Base-by-base conservation (phyloP, 768 basidiomycete genomes). In the Mycena haematopus region DNA sequence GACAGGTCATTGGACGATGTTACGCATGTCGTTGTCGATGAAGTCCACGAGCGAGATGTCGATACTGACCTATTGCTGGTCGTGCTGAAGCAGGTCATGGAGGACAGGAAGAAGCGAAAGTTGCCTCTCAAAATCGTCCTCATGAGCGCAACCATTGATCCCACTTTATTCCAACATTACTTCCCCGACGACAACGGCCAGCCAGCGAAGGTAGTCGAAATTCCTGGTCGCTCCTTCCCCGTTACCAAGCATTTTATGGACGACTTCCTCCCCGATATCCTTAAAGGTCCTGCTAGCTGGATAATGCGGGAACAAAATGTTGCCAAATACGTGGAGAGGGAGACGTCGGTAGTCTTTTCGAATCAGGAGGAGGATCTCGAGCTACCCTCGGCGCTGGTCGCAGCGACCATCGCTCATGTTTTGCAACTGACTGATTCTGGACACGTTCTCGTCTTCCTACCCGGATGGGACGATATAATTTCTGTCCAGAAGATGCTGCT, bases 101-200 rank as follows among this genome's bases (percentile, higher is more conserved):
- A 82, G 7, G 89, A 93, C 60, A 86, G 95, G 67, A 89, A 84
- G 72, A 79, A 84, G 7, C 83, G 84, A 65, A 82, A 84, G 13
- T 84, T 88, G 50, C 88, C 91, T 3, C 76, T 98, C 74, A 95
- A 95, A 74, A 81, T 98, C 65, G 77, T 97, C 45, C 84, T 99
- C 58, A 97, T 98, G 95, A 96, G 93, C 70, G 96, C 96, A 10
- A 98, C 96, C 46, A 93, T 98, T 71, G 93, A 97, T 69, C 91
- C 95, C 10, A 84, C 84, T 0, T 82, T 96, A 25, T 99, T 97
- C 84, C 89, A 92, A 71, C 78, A 83, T 13, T 99, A 98, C 78
- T 99, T 99, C 79, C 77, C 80, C 9, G 85, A 90, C 69, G 78
- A 83, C 19, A 63, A 75, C 0, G 87, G 86, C 22, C 71, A 77